Conservation (phyloP, 495 filamentous ascomycete species). For the Neurospora intermedia region DNA sequence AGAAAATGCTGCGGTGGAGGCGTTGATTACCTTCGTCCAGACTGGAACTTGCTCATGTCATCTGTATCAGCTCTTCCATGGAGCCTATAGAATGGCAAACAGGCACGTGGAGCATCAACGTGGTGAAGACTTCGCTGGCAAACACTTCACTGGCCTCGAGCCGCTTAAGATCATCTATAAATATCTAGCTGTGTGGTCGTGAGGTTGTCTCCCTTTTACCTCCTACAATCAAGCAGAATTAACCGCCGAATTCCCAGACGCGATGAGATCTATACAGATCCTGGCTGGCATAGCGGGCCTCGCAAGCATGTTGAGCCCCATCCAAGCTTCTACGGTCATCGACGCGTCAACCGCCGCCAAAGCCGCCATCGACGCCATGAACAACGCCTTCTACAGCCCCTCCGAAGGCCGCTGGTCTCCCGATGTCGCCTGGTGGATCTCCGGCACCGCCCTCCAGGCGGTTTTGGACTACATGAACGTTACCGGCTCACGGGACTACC, state of each 20-base stretch:
- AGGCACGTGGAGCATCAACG: neutral
- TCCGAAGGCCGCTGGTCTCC: slow-evolving; percentile 27
- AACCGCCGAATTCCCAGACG: neutral
- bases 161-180: neutral
- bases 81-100: neutral
- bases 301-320: neutral
- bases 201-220: neutral
- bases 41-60: neutral
- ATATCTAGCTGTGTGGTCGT: neutral
- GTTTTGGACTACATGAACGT: slow-evolving; percentile 30
- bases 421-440: slow-evolving; percentile 30
- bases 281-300: neutral
- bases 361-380: slow-evolving; percentile 30
- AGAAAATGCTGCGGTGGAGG: neutral
- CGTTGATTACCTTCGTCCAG: neutral
- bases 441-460: slow-evolving; percentile 28
- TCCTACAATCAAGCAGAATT: neutral
- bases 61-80: neutral
- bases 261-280: neutral
- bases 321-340: neutral
- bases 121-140: neutral
- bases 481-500: slow-evolving; percentile 21
- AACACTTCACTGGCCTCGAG: neutral
- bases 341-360: slow-evolving; percentile 8
- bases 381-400: slow-evolving; percentile 22